Conservation (phyloP, 768 basidiomycete genomes). For the Mycena crocata region DNA sequence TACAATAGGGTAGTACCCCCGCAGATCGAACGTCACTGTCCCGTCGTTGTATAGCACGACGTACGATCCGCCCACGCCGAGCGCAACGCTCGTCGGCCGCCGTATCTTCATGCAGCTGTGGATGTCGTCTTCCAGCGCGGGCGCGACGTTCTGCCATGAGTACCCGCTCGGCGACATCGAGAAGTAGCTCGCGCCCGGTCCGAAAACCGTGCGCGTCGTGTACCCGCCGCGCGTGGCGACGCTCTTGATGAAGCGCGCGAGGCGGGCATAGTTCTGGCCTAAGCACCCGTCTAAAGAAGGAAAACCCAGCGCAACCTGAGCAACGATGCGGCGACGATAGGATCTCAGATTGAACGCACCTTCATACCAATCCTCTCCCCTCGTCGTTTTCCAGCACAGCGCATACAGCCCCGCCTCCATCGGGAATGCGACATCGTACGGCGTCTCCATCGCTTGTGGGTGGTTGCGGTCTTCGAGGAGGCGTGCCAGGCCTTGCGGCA, state of each 20-base stretch:
- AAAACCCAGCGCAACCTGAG: no score
- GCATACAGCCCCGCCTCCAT: constrained; percentile 11
- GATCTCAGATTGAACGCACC: not conserved
- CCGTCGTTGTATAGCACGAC: constrained; percentile 26
- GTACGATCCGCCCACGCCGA: constrained; percentile 23
- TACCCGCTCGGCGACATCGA: constrained; percentile 18
- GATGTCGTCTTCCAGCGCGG: constrained; percentile 18
- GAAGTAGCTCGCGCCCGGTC: constrained; percentile 21
- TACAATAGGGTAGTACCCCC: constrained; percentile 15
- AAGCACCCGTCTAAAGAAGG: constrained; percentile 10
- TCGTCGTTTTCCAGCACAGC: constrained; percentile 12
- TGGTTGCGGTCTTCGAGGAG: constrained; percentile 11
- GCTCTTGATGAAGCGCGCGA: constrained; percentile 10
- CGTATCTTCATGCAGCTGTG: not conserved
- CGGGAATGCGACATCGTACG: constrained; percentile 27
- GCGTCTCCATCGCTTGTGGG: constrained; percentile 15
- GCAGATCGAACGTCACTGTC: constrained; percentile 25
- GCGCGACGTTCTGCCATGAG: constrained; percentile 22
- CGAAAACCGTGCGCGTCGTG: constrained; percentile 24
- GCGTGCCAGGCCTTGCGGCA: constrained; percentile 1
- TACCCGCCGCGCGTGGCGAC: not conserved
- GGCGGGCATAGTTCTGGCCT: constrained; percentile 12
- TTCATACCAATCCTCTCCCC: constrained; percentile 15
- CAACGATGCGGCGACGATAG: no score
- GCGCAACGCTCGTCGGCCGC: constrained; percentile 13